Conservation (phyloP, 441 rosid species). For the Arabidopsis hybrid region DNA sequence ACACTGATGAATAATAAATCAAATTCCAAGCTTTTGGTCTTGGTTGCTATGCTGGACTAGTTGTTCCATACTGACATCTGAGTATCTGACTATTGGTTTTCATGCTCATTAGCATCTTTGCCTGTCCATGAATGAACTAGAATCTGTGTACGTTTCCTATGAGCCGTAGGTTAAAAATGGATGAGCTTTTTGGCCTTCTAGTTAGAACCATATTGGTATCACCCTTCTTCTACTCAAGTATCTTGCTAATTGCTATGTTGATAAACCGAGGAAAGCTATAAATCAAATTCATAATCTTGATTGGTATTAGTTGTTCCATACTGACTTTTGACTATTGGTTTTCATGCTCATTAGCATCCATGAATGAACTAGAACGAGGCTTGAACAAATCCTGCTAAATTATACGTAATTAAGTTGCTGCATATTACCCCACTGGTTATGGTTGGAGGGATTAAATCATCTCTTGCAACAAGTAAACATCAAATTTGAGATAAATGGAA, state of each 20-base stretch:
- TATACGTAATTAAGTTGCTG: background rate
- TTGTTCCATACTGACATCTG: slow-evolving; percentile 17
- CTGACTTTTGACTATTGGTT: slow-evolving; percentile 15
- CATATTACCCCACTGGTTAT: background rate
- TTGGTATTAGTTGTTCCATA: background rate
- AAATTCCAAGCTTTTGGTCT: slow-evolving; percentile 1
- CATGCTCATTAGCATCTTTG: slow-evolving; percentile 11
- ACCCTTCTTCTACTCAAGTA: background rate
- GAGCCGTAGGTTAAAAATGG: background rate
- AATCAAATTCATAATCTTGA: slow-evolving; percentile 4
- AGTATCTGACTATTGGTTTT: slow-evolving; percentile 15
- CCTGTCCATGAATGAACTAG: slow-evolving; percentile 16
- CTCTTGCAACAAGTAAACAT: slow-evolving; percentile 19
- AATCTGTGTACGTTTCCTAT: background rate
- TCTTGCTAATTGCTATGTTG: background rate
- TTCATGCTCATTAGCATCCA: background rate
- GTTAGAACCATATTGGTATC: slow-evolving; percentile 2
- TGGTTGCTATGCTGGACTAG: slow-evolving; percentile 1
- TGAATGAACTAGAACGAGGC: slow-evolving; percentile 24
- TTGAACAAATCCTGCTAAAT: background rate
- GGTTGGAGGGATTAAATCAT: background rate
- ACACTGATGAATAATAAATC: slow-evolving; percentile 6
- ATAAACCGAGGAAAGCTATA: slow-evolving; percentile 16
- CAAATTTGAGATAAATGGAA: slow-evolving; percentile 5
- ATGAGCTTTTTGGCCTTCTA: slow-evolving; percentile 28